Percentiles rank a stretch among this genome's conserved stretches.
These are phyloP conservation scores for Cercospora sesami DNA, from an alignment of 2,329 filamentous ascomycete species.

Conservation along the genomic window DNA sequence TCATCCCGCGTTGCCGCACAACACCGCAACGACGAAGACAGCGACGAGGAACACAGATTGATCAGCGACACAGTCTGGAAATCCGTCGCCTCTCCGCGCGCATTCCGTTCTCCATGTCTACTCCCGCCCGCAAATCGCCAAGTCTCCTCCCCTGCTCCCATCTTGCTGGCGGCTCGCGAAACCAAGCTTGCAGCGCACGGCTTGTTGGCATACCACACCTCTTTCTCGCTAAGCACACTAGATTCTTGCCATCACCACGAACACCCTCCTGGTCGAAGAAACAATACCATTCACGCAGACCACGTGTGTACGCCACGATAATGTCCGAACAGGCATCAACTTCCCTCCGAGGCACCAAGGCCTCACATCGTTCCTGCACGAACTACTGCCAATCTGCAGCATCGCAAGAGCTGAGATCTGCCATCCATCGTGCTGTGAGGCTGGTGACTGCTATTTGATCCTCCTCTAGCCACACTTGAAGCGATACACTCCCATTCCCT, in stretches of 20 bases:
- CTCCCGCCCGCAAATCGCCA: background rate
- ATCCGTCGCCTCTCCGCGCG: background rate
- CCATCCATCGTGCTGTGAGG: background rate
- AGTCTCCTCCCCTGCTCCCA: background rate
- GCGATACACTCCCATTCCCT: background rate
- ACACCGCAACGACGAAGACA: background rate
- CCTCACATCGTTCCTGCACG: background rate
- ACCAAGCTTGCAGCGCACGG: constrained; percentile 7
- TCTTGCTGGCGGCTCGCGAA: constrained; percentile 9
- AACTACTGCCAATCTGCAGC: background rate
- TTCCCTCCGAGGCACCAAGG: background rate
- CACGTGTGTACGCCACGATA: background rate
- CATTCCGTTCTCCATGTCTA: background rate
- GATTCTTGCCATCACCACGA: background rate
- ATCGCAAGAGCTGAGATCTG: background rate
- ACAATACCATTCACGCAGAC: background rate
- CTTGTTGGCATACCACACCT: constrained; percentile 10
- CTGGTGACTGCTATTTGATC: constrained; percentile 6
- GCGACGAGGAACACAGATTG: background rate
- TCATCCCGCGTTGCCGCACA: background rate
- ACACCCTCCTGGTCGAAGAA: background rate
- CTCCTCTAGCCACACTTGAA: constrained; percentile 1
- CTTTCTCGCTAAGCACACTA: background rate
- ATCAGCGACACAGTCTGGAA: background rate
- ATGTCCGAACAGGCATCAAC: background rate